A percentile compares a stretch with the other conserved stretches of the same genome.
Evolutionary conservation across 2,329 filamentous ascomycete species (phyloP).

Genomic region (Verticillium nubilum): DNA sequence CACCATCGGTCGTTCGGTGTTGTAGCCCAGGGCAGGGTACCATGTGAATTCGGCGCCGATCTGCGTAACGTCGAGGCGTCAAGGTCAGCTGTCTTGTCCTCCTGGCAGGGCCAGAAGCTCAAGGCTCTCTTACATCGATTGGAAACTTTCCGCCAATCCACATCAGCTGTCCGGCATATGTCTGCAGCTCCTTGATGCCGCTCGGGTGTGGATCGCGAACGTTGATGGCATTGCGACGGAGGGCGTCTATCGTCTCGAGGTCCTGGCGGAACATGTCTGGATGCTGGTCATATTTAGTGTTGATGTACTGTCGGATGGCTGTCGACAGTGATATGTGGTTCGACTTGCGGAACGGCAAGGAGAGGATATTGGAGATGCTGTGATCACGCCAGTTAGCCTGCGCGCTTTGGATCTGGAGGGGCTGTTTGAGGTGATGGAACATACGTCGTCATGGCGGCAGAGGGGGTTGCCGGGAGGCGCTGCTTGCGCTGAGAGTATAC

Average conservation of each 20-base stretch:
- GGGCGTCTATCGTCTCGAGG: conserved; percentile 72
- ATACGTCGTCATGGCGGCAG: conserved; percentile 20
- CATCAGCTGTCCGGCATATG: conserved; percentile 86
- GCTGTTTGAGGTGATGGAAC: conserved; percentile 1
- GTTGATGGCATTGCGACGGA: conserved; percentile 82
- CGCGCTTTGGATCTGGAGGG: neutral
- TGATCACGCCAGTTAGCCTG: neutral
- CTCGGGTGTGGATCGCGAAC: conserved; percentile 83
- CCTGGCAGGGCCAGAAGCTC: neutral
- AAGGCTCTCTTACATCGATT: conserved; percentile 62
- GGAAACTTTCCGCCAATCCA: conserved; percentile 96
- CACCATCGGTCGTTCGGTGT: conserved; percentile 65
- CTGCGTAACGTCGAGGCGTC: conserved; percentile 32
- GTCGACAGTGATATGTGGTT: conserved; percentile 71
- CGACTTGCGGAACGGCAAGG: conserved; percentile 84
- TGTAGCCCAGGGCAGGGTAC: conserved; percentile 92
- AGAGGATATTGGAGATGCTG: conserved; percentile 55
- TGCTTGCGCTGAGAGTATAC: neutral
- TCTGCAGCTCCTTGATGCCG: conserved; percentile 81
- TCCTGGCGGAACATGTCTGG: conserved; percentile 94
- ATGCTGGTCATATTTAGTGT: conserved; percentile 96
- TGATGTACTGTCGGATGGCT: conserved; percentile 92
- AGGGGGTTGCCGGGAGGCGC: neutral
- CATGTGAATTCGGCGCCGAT: conserved; percentile 94
- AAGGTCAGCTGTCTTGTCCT: conserved; percentile 3